Conservation (phyloP, 2,329 filamentous ascomycete genomes). For the Beauveria bassiana region DNA sequence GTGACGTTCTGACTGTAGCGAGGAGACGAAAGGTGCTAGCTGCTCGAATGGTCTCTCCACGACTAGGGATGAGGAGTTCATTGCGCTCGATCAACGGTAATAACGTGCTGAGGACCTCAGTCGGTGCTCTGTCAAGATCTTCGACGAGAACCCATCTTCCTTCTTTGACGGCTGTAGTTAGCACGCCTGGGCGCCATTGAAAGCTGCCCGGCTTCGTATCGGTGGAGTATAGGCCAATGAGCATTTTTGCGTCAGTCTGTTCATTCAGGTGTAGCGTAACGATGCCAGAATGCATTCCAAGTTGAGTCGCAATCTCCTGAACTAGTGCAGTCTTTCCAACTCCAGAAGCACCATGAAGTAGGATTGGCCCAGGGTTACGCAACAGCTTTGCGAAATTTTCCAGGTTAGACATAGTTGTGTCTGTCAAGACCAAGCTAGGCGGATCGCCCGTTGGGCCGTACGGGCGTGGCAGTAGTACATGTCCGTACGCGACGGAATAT, state of each 20-base stretch:
- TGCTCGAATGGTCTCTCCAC: slow-evolving; percentile 78
- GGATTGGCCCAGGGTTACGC: slow-evolving; percentile 59
- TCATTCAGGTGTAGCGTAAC: slow-evolving; percentile 95
- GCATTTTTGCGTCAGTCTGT: slow-evolving; percentile 94
- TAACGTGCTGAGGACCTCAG: slow-evolving; percentile 88
- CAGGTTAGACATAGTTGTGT: slow-evolving; percentile 67
- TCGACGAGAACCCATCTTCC: slow-evolving; percentile 97
- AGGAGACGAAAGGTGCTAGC: slow-evolving; percentile 82
- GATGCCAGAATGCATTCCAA: slow-evolving; percentile 74
- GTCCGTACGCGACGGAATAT: slow-evolving; percentile 57
- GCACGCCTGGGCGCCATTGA: slow-evolving; percentile 81
- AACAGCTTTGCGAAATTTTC: slow-evolving; percentile 60
- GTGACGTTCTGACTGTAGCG: slow-evolving; percentile 76
- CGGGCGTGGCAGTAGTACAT: slow-evolving; percentile 59
- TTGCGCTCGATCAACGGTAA: slow-evolving; percentile 86
- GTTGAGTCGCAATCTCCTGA: slow-evolving; percentile 69
- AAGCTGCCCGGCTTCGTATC: slow-evolving; percentile 84
- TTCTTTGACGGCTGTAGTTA: slow-evolving; percentile 89
- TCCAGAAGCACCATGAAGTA: slow-evolving; percentile 76
- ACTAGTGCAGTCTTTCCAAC: slow-evolving; percentile 86
- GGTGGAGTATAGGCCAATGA: slow-evolving; percentile 89
- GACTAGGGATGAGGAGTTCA: slow-evolving; percentile 83
- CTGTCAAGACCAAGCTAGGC: slow-evolving; percentile 57
- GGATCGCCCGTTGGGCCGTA: slow-evolving; percentile 37
- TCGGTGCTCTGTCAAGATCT: slow-evolving; percentile 89